A percentile compares a stretch with the other conserved stretches of the same genome.
Evolutionary conservation across 1,139 yeast species (phyloP).

Genomic region (Debaryomycetaceae sp.): DNA sequence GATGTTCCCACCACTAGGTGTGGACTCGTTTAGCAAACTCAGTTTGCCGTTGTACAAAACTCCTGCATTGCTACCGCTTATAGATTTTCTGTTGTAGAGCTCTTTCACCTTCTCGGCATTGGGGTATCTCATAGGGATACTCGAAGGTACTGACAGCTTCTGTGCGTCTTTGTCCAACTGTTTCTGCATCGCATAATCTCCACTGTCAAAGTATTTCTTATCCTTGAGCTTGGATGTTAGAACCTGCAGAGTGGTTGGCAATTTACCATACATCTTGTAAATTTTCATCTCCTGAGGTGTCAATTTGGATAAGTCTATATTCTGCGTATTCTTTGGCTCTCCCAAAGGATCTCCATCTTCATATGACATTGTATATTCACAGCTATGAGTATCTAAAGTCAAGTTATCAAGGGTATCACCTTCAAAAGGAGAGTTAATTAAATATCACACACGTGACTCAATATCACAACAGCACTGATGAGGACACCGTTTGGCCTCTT

Average conservation of each 20-base stretch:
- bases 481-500: too few relatives aligned
- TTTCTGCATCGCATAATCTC: slow-evolving; percentile 93
- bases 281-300: slow-evolving; percentile 68
- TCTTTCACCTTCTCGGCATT: slow-evolving; percentile 50
- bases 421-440: background rate
- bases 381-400: background rate
- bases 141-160: slow-evolving; percentile 22
- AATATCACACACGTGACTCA: background rate
- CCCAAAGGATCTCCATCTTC: slow-evolving; percentile 48
- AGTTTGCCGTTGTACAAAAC: slow-evolving; percentile 46
- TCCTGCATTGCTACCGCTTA: slow-evolving; percentile 44
- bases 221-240: slow-evolving; percentile 78
- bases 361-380: slow-evolving; percentile 9
- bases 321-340: slow-evolving; percentile 43
- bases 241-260: slow-evolving; percentile 84
- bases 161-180: slow-evolving; percentile 34
- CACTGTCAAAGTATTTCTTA: slow-evolving; percentile 92
- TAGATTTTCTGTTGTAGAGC: slow-evolving; percentile 43
- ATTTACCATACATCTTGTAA: slow-evolving; percentile 79
- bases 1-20: slow-evolving; percentile 17
- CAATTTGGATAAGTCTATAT: slow-evolving; percentile 53
- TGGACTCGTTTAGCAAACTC: slow-evolving; percentile 42
- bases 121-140: slow-evolving; percentile 43
- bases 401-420: background rate
- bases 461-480: too few relatives aligned